Conservation (phyloP, 371 early-diverging fungal genomes). For the Mucor irregularis region DNA sequence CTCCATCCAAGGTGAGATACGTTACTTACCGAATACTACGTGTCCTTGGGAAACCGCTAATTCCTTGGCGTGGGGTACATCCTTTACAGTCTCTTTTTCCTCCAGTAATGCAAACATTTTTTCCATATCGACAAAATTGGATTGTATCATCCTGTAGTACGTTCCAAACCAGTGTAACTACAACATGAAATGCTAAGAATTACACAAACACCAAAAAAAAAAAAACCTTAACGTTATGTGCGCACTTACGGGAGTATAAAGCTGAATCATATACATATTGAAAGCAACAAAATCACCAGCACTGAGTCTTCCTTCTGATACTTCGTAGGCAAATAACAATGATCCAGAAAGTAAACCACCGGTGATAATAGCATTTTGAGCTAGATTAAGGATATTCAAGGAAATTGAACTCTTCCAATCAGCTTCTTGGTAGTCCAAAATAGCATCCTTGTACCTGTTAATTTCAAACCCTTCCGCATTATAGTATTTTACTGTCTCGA, state of each 20-base stretch:
- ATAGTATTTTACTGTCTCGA: constrained; percentile 94
- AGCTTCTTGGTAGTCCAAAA: constrained; percentile 79
- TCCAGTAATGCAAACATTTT: constrained; percentile 86
- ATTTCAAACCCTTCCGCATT: constrained; percentile 80
- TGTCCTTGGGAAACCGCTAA: constrained; percentile 58
- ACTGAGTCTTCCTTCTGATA: constrained; percentile 67
- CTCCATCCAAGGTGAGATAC: no score
- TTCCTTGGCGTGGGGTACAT: constrained; percentile 53
- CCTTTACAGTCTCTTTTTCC: constrained; percentile 67
- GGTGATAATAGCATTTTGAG: constrained; percentile 86
- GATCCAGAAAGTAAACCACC: constrained; percentile 75
- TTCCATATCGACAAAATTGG: constrained; percentile 93
- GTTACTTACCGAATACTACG: constrained; percentile 63
- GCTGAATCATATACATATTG: constrained; percentile 78
- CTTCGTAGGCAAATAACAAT: constrained; percentile 76
- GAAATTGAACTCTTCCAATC: constrained; percentile 72
- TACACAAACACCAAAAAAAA: not conserved
- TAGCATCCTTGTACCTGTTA: constrained; percentile 70
- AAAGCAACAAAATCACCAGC: constrained; percentile 89
- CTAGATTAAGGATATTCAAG: constrained; percentile 76
- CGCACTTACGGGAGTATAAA: constrained; percentile 66
- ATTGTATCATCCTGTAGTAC: constrained; percentile 59
- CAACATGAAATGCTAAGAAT: not conserved
- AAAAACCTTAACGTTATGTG: not conserved
- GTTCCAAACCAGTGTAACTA: constrained; percentile 41